phyloP scores from a whole-genome alignment of 208 protist genomes.

The Strigomonas culicis region DNA sequence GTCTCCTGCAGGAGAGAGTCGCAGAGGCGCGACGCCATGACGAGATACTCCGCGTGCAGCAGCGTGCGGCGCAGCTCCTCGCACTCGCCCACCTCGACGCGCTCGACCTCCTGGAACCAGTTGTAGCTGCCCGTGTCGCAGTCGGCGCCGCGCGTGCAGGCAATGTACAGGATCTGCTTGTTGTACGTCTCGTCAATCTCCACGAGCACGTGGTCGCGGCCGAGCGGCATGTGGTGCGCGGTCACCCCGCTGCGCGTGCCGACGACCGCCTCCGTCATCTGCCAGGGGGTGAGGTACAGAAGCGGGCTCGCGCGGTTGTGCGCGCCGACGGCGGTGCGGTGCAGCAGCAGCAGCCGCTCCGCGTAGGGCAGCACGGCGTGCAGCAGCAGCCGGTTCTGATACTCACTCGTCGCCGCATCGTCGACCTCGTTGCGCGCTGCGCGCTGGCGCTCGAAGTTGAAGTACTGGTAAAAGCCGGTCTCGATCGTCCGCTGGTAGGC shows the following conservation, averaged over 20 bases:
- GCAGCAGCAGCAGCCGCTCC: slow-evolving; percentile 61
- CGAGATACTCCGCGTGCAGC: slow-evolving; percentile 58
- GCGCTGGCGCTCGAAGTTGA: slow-evolving; percentile 41
- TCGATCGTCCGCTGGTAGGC: slow-evolving; percentile 63
- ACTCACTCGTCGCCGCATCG: slow-evolving; percentile 70
- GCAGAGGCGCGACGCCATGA: slow-evolving; percentile 45
- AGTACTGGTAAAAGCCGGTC: slow-evolving; percentile 41
- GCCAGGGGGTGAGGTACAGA: slow-evolving; percentile 51
- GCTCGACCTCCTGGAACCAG: slow-evolving; percentile 62
- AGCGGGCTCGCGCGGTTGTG: slow-evolving; percentile 11
- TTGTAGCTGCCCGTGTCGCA: slow-evolving; percentile 40
- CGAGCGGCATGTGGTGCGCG: slow-evolving; percentile 60
- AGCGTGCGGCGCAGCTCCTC: slow-evolving; percentile 71
- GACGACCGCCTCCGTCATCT: slow-evolving; percentile 68
- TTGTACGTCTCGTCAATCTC: slow-evolving; percentile 81
- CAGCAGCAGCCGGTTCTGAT: slow-evolving; percentile 85
- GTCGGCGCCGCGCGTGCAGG: slow-evolving; percentile 25
- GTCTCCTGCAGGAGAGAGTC: slow-evolving; percentile 61
- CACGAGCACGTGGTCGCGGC: slow-evolving; percentile 64
- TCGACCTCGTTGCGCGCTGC: slow-evolving; percentile 48
- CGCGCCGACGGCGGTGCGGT: slow-evolving; percentile 52
- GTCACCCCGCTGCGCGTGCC: slow-evolving; percentile 66
- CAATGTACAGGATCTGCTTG: slow-evolving; percentile 79
- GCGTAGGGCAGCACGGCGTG: slow-evolving; percentile 70
- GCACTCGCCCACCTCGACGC: slow-evolving; percentile 60